Evolutionary conservation across 2,329 filamentous ascomycete genomes (phyloP), one percentile per base, ranked within the genome.

Genomic region (Pyrenophora graminea): DNA sequence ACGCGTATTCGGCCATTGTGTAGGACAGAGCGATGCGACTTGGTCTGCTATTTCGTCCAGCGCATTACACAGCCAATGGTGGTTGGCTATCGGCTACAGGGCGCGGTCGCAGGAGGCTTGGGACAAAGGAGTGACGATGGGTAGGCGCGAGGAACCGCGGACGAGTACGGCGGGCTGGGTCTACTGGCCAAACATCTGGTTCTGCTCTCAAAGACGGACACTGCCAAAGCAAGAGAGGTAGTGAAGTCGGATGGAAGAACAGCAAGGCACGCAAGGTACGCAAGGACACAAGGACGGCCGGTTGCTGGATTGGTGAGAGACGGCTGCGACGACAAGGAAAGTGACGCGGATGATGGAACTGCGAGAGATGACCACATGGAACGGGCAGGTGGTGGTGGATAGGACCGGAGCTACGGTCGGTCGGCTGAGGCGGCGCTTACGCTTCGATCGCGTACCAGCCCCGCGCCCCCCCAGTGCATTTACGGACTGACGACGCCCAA

Each of bases 41-140:
- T 51, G 42, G 13, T 40, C 27, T 37, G 30, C 36, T 49, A 40
- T 32, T 19, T 39, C 33, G 34, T 41, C 39, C 33, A 39, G 37
- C 27, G 47, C 59, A 59, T 61, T 39, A 38, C 51, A 61, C 38
- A 41, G 18, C 32, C 34, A 48, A 43, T 37, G 43, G 34, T 32
- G 30, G 42, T 25, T 18, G 8, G 4, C 27, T 31, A 30, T 23
- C 36, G 19, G 48, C 44, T 37, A 37, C 41, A 38, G 30, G 19
- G 45, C 44, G 50, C 27, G 15, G 44, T 39, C 27, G 42, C 30
- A 48, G 37, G 53, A 46, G 52, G 55, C 38, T 38, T 36, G 36
- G 25, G 57, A 63, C 66, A 68, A 69, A 71, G 66, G 69, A 71
- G 68, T 66, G 69, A 68, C 68, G 66, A 40, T 30, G 39, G 45